Conservation (phyloP, 768 basidiomycete species). For the Pleurotus tuber-regium region DNA sequence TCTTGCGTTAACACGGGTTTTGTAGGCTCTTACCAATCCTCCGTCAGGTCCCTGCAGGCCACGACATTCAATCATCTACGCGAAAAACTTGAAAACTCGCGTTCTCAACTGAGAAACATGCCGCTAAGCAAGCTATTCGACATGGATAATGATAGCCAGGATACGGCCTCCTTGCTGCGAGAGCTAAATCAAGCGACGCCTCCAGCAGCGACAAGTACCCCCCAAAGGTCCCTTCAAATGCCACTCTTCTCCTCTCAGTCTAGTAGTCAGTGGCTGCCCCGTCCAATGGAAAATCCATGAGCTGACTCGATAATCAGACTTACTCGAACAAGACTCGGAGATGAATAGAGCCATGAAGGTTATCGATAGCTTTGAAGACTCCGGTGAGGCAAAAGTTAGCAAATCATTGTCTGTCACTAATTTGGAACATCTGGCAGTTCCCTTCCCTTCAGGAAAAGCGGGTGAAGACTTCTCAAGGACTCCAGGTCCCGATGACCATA, state of each 20-base stretch:
- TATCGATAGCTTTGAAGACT: slow-evolving; percentile 45
- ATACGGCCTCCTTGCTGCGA: slow-evolving; percentile 35
- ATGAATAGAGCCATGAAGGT: slow-evolving; percentile 66
- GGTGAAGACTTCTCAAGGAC: neutral
- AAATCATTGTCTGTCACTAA: slow-evolving; percentile 3
- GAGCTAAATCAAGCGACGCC: slow-evolving; percentile 39
- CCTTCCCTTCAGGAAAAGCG: neutral
- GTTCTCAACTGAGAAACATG: slow-evolving; percentile 35
- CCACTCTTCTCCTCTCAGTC: slow-evolving; percentile 54
- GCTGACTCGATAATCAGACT: no score
- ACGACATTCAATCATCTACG: slow-evolving; percentile 45
- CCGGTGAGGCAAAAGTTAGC: slow-evolving; percentile 29
- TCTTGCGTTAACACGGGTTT: no score
- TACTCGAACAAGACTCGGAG: slow-evolving; percentile 43
- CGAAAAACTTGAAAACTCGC: slow-evolving; percentile 39
- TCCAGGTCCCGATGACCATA: neutral
- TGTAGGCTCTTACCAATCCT: no score
- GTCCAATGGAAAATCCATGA: no score
- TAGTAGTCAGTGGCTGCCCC: slow-evolving; percentile 39
- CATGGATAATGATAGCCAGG: slow-evolving; percentile 29
- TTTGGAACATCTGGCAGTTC: neutral
- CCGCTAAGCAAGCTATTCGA: slow-evolving; percentile 13
- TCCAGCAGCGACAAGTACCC: slow-evolving; percentile 54
- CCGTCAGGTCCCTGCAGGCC: slow-evolving; percentile 43
- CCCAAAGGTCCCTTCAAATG: slow-evolving; percentile 54